Base-by-base conservation (phyloP, 768 basidiomycete genomes). In the Lactifluus subvellereus region DNA sequence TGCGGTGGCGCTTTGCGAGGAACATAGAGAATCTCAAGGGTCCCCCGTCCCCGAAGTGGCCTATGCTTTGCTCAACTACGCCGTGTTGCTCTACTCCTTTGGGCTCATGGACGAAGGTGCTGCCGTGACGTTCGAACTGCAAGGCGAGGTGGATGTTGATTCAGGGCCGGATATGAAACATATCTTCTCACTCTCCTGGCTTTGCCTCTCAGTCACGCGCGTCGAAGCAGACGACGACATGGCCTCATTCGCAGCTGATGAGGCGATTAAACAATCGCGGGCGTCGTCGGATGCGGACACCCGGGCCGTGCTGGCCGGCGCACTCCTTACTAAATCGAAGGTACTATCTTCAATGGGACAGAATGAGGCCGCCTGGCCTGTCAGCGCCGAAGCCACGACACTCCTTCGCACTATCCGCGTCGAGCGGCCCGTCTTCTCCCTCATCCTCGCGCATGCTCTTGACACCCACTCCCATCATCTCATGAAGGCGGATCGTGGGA, bases 381-480 rank as follows among this genome's bases (percentile, higher is more conserved):
- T 32, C 35, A 64, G 62, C 22, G 33, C 20, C 18, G 53, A 60
- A 30, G 57, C 62, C 5, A 49, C 55, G 13, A 30, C 48, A 1
- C 16, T 54, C 22, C 33, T 64, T 27, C 62, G 58, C 14, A 43
- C 30, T 42, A 43, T 59, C 32, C n/a, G 32, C 9, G 20, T 20
- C 3, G 52, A 22, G 0, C 62, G 22, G 7, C 35, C 48, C 13
- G 9, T 35, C 7, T 55, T 54, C 30, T 55, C 58, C 40, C 47
- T 64, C 54, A 43, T 64, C 58, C 62, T 55, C 0, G 62, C 54
- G 1, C 53, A 59, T 50, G 58, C 58, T 14, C 40, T 64, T 30
- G 38, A 33, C 40, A 51, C 32, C 4, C 53, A 64, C 27, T 43
- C 62, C 5, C 32, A 43, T 14, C 40, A 50, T 35, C 62, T 64